Base-by-base conservation (phyloP, 306 rosid species). In the Castanea crenata region DNA sequence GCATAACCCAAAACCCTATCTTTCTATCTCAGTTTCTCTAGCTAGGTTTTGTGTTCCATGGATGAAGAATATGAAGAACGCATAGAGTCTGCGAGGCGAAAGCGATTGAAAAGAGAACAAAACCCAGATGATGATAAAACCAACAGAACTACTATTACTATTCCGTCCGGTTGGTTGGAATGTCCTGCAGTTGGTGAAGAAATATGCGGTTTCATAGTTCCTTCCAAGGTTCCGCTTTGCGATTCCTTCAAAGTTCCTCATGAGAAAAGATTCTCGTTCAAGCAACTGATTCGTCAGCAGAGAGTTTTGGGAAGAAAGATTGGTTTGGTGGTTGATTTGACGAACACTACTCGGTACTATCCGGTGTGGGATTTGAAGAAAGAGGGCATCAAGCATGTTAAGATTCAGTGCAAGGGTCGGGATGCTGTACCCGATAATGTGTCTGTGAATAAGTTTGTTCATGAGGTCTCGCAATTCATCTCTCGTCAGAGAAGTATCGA, bases 321-420 rank as follows among this genome's bases (percentile, higher is more conserved):
- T 77, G 99, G 99, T 87, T 79, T 96, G 81, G 97, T 96, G 88
- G 91, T 96, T 76, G 99, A 96, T 84, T 88, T 96, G 89, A 87
- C 99, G 20, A 93, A 96, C 77, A 93, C 99, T 41, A 68, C 92
- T 19, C 97, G 99, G 55, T 91, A 96, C 84, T 96, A 96, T 90
- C 85, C 90, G 32, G 91, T 86, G 61, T 4, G 81, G 23, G 99
- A 96, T 80, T 84, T 96, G 75, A 96, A 93, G 87, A 91, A 89
- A 84, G 97, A 91, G 91, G 93, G 97, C 74, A 96, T 96, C 84
- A 91, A 93, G 91, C 90, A 96, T 83, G 89, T 96, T 23, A 96
- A 96, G 99, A 96, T 96, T 81, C 94, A 88, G 19, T 96, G 99
- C 92, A 91, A 69, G 86, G 99, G 99, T 21, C 90, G 99, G n/a